Percentiles rank a stretch among this genome's conserved stretches.
These are phyloP conservation scores for Mycena maculata DNA, from an alignment of 768 basidiomycete genomes.

Conservation along the genomic window DNA sequence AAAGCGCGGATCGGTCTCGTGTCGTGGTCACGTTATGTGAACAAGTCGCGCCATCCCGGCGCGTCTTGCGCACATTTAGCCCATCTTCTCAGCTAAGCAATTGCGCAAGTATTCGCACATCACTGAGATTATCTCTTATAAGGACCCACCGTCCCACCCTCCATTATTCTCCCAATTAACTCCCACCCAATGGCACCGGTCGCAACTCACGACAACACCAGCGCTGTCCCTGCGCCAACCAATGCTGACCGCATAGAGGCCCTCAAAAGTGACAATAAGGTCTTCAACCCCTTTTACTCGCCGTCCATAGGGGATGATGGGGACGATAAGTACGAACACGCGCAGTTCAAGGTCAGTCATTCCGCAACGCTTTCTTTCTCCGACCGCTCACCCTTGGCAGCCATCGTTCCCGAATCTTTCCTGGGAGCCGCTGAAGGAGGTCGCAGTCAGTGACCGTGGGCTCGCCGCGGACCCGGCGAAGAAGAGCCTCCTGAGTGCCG, in stretches of 20 bases:
- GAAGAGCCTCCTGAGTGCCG: slow-evolving; percentile 70
- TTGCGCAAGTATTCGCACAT: slow-evolving; percentile 22
- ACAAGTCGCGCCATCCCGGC: slow-evolving; percentile 23
- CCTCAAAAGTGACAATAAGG: slow-evolving; percentile 40
- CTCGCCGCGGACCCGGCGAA: slow-evolving; percentile 78
- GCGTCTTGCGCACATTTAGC: slow-evolving; percentile 13
- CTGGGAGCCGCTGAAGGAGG: slow-evolving; percentile 72
- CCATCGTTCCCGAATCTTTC: slow-evolving; percentile 71
- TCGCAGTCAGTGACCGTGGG: slow-evolving; percentile 74
- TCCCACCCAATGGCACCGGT: slow-evolving; percentile 60
- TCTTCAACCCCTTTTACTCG: slow-evolving; percentile 77
- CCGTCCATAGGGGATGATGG: slow-evolving; percentile 64
- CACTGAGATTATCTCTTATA: not conserved
- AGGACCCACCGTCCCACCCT: not conserved
- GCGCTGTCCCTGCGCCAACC: slow-evolving; percentile 28
- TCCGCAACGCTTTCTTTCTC: not conserved
- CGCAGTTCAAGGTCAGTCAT: slow-evolving; percentile 66
- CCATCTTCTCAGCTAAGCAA: not conserved
- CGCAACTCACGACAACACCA: slow-evolving; percentile 52
- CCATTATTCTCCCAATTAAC: too few species aligned
- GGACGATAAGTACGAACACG: slow-evolving; percentile 63
- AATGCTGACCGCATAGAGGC: slow-evolving; percentile 35
- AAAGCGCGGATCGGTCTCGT: too few species aligned
- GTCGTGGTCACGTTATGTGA: slow-evolving; percentile 26
- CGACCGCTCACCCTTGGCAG: slow-evolving; percentile 46